Base-by-base conservation (phyloP, 495 filamentous ascomycete genomes). In the Aspergillus biplanus region DNA sequence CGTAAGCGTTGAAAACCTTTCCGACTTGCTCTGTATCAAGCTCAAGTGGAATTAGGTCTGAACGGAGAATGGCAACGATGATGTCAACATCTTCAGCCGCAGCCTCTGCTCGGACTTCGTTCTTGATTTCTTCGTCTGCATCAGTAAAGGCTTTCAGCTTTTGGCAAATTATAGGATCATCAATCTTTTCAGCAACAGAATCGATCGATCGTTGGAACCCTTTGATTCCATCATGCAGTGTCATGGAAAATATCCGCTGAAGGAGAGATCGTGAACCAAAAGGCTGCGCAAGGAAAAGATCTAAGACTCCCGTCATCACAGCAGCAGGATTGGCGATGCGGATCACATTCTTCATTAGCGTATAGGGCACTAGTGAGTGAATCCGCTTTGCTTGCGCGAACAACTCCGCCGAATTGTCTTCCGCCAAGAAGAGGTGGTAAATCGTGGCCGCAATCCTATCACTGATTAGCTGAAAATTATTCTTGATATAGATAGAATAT, bases 381-480 rank as follows among this genome's bases (percentile, higher is more conserved):
- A 98, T 97, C 61, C 88, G 84, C 76, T 94, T 97, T 3, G 89
- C 88, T 71, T 98, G 96, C 4, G 93, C 93, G 75, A 98, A 97
- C 37, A 99, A 72, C 66, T 99, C 95, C 7, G 93, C 91, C 4
- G 93, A 97, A 74, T 99, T 99, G 71, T 99, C 95, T 73, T 99
- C 95, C 39, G 95, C 95, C 46, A 99, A 84, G 83, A 99, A 99
- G 34, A 99, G 80, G 74, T 99, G 95, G 73, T 99, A 99, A 39
- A 99, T 86, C 13, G 95, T 97, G 27, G 95, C 95, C 7, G 95
- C 95, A 47, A 99, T 89, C 75, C 83, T 85, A 39, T 35, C 18
- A 13, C 37, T 34, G 16, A 59, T 73, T 57, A 72, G 68, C 47
- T 27, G 37, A 58, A 32, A n/a, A 16, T 7, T 37, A 21, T 7